phyloP scores from a whole-genome alignment of 2,329 filamentous ascomycete species.

The Verticillium zaregamsianum region DNA sequence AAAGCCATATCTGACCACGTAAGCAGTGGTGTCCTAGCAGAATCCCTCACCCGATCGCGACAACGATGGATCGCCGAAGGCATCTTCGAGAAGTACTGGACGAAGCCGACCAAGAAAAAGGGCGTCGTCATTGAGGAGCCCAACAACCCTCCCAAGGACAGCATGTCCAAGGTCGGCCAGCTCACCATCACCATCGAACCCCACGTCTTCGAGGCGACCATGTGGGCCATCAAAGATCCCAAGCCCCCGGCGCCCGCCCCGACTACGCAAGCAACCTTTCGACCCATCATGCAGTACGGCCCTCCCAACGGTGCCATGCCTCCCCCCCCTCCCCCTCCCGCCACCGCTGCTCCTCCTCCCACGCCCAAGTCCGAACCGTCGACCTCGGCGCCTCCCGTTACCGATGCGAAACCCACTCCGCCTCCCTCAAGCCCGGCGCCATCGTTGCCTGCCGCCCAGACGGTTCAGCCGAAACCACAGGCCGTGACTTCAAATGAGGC shows the following conservation, averaged over 20 bases:
- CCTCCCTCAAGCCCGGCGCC: background rate
- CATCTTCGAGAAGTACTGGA: conserved; percentile 75
- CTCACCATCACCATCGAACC: conserved; percentile 75
- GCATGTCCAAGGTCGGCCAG: conserved; percentile 68
- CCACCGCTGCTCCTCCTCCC: conserved; percentile 9
- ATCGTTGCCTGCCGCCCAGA: conserved; percentile 2
- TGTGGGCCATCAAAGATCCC: conserved; percentile 67
- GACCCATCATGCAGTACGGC: conserved; percentile 62
- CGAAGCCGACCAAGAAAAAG: conserved; percentile 67
- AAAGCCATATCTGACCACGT: background rate
- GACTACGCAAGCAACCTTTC: conserved; percentile 22
- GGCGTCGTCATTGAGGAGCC: conserved; percentile 59
- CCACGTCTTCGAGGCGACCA: conserved; percentile 71
- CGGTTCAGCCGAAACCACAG: conserved; percentile 3
- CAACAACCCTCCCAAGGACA: conserved; percentile 65
- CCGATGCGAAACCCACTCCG: background rate
- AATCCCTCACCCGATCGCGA: conserved; percentile 70
- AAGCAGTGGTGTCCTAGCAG: conserved; percentile 65
- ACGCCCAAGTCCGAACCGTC: background rate
- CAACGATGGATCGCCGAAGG: conserved; percentile 68
- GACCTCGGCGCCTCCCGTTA: background rate
- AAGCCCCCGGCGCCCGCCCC: conserved; percentile 39
- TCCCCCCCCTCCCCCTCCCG: conserved; percentile 28
- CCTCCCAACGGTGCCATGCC: conserved; percentile 61
- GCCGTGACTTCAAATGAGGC: conserved; percentile 3